These are phyloP conservation scores for Colletotrichum echinochloae DNA, from an alignment of 2,329 filamentous ascomycete species.

Conservation along the genomic window DNA sequence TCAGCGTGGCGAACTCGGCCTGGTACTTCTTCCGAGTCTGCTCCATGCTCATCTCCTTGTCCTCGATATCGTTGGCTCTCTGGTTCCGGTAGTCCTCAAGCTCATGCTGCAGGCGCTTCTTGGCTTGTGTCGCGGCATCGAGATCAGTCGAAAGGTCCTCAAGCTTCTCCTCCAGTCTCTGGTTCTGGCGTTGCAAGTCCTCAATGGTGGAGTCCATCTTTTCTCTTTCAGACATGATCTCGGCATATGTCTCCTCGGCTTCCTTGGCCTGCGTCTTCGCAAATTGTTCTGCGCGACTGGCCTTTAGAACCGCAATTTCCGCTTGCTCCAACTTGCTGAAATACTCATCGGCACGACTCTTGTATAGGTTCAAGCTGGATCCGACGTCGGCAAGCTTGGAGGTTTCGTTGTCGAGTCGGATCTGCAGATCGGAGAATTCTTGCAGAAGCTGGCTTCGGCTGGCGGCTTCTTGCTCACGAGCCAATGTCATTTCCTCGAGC, in stretches of 20 bases:
- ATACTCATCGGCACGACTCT: constrained; percentile 92
- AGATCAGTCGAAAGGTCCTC: constrained; percentile 94
- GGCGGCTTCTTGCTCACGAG: constrained; percentile 87
- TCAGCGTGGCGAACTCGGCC: constrained; percentile 87
- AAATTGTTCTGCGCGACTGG: constrained; percentile 91
- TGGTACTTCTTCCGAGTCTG: constrained; percentile 99
- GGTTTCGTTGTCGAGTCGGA: constrained; percentile 88
- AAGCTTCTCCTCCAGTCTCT: constrained; percentile 89
- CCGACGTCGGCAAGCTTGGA: constrained; percentile 87
- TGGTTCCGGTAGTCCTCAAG: constrained; percentile 97
- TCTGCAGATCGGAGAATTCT: constrained; percentile 94
- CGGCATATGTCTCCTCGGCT: constrained; percentile 89
- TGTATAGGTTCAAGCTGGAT: constrained; percentile 89
- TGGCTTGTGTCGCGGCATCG: constrained; percentile 85
- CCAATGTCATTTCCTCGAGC: constrained; percentile 80
- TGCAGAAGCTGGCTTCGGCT: constrained; percentile 89
- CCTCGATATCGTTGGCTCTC: constrained; percentile 94
- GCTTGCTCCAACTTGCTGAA: constrained; percentile 97
- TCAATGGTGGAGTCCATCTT: constrained; percentile 90
- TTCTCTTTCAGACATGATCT: constrained; percentile 91
- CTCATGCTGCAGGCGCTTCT: constrained; percentile 95
- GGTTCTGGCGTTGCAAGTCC: constrained; percentile 89
- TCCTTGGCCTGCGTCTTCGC: constrained; percentile 90
- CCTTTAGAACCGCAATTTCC: constrained; percentile 94
- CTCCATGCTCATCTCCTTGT: constrained; percentile 95